These are phyloP conservation scores for Triticum urartu DNA, from an alignment of 176 grass and related monocot genomes.

Conservation along the genomic window DNA sequence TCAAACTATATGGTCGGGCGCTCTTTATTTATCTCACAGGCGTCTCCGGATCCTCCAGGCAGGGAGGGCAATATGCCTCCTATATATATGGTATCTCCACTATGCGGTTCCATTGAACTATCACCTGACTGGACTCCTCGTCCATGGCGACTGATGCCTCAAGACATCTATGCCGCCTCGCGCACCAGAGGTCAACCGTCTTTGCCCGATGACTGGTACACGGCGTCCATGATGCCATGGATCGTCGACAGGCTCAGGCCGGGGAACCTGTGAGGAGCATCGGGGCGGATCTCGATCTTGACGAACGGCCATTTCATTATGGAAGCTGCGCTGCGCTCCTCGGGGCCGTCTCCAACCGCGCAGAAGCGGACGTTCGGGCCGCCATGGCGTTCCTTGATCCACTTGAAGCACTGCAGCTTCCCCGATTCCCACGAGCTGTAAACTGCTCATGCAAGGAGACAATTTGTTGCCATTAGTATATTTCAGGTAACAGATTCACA, in stretches of 20 bases:
- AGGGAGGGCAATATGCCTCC: neutral
- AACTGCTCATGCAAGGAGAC: constrained; percentile 39
- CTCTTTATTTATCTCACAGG: constrained; percentile 13
- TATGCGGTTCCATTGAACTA: constrained; percentile 9
- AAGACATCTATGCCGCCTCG: neutral
- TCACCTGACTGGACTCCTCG: neutral
- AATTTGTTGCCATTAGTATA: neutral
- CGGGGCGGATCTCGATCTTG: constrained; percentile 72
- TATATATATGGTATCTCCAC: constrained; percentile 11
- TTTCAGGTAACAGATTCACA: neutral
- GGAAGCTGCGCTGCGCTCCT: constrained; percentile 74
- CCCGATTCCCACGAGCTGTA: constrained; percentile 97
- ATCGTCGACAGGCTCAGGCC: constrained; percentile 60
- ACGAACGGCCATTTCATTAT: constrained; percentile 87
- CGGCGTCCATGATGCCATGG: constrained; percentile 54
- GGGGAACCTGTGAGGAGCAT: constrained; percentile 65
- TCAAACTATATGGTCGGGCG: neutral
- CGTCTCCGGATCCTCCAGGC: neutral
- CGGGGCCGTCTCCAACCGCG: constrained; percentile 71
- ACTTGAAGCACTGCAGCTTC: constrained; percentile 90
- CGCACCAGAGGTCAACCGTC: constrained; percentile 31
- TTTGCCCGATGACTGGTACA: constrained; percentile 55
- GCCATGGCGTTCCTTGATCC: constrained; percentile 81
- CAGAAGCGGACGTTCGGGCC: constrained; percentile 75
- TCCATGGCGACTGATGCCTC: neutral